Base-by-base conservation (phyloP, 352 stramenopile genomes). In the Plasmopara viticola region DNA sequence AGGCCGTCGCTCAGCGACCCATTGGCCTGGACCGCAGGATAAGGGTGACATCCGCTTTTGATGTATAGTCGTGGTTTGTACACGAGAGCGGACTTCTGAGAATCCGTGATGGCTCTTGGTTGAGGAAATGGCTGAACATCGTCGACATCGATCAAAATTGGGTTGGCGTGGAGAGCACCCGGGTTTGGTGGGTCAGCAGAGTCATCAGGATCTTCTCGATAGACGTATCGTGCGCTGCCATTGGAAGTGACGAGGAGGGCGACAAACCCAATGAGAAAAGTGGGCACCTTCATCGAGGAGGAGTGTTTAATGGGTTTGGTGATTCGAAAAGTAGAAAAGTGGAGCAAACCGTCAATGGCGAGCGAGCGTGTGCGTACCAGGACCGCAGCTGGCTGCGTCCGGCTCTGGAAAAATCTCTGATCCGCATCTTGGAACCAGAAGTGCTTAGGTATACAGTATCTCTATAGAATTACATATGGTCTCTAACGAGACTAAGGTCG, bases 51-150 rank as follows among this genome's bases (percentile, higher is more conserved):
- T 48, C 56, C 56, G 12, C 43, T 52, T 2, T 18, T 52, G 15
- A 60, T 39, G 20, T 52, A 33, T 9, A 64, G 18, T n/a, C 40
- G 35, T 0, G 56, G 56, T 35, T 56, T 60, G 31, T 35, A 35
- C 31, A 12, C 10, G 31, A 35, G 6, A 35, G 31, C 31, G 49
- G 49, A 37, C 29, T 52, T 48, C 10, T 64, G 51, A 6, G 57
- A 45, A 12, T 60, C 48, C 15, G 57, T 60, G 2, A 53, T 20
- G 5, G 51, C 34, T 4, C 56, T 29, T 2, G 33, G 47, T 31
- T 66, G 52, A 15, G 34, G 4, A 14, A 62, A 62, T 25, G 58
- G 58, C 30, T 58, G 29, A 0, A 66, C 47, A 45, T 57, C 34
- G 35, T 66, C 48, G 28, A 61, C 52, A 15, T 30, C 37, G 13